A percentile compares a stretch with the other conserved stretches of the same genome.
Evolutionary conservation across 2,329 filamentous ascomycete genomes (phyloP).

Genomic region (Coniosporium uncinatum): DNA sequence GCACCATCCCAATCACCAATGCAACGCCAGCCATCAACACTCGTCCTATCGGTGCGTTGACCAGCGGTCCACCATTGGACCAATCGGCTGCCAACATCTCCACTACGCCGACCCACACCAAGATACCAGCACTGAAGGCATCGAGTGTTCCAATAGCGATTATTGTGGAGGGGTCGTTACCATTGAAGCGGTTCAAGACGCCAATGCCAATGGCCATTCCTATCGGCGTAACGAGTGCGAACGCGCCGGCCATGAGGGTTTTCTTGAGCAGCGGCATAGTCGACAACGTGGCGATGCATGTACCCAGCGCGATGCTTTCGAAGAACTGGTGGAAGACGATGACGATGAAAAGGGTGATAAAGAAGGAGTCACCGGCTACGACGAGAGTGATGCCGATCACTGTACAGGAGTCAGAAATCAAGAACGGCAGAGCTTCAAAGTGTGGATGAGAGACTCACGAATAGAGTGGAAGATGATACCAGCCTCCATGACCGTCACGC

Average conservation of each 20-base stretch:
- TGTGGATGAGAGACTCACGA: background rate
- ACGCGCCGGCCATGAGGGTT: conserved; percentile 54
- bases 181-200: conserved; percentile 65
- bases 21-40: conserved; percentile 45
- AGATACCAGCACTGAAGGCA: conserved; percentile 67
- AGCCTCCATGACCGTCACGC: background rate
- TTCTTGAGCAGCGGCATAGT: conserved; percentile 40
- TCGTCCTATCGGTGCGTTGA: too few species aligned
- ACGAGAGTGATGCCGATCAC: conserved; percentile 59
- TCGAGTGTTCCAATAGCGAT: conserved; percentile 70
- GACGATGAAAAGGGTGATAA: conserved; percentile 49
- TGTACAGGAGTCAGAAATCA: too few species aligned
- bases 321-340: conserved; percentile 79
- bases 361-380: conserved; percentile 43
- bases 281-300: conserved; percentile 51
- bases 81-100: conserved; percentile 79
- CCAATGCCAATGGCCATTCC: conserved; percentile 80
- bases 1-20: conserved; percentile 54
- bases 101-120: conserved; percentile 75
- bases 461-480: conserved; percentile 1
- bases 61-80: conserved; percentile 23
- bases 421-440: too few species aligned
- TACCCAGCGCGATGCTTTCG: conserved; percentile 69
- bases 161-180: conserved; percentile 62
- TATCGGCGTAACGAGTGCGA: conserved; percentile 67